phyloP scores from a whole-genome alignment of 345 rosid genomes.

The Raphanus sativus region DNA sequence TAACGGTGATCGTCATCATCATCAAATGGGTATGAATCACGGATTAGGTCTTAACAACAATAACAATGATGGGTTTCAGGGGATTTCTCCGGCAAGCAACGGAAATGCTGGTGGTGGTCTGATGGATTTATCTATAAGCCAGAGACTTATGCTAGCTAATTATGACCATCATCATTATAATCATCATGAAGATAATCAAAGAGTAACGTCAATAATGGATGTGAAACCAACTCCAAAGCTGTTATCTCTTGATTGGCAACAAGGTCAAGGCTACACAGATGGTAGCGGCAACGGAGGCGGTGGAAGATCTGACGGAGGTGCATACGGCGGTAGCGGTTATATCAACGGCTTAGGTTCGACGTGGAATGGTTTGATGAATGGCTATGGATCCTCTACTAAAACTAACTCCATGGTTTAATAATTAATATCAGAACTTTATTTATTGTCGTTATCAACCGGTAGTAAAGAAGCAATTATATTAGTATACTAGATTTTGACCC shows the following conservation, averaged over 20 bases:
- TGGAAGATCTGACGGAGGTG: constrained; percentile 41
- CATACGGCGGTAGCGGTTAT: constrained; percentile 25
- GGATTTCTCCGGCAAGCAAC: constrained; percentile 25
- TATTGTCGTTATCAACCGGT: constrained; percentile 9
- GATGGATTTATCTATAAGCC: constrained; percentile 53
- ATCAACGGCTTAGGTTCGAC: constrained; percentile 38
- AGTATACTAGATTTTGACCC: no score
- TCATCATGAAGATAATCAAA: constrained; percentile 46
- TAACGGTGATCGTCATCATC: constrained; percentile 33
- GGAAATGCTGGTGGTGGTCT: constrained; percentile 44
- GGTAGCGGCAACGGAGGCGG: constrained; percentile 10
- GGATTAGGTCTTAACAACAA: constrained; percentile 33
- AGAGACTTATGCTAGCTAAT: constrained; percentile 55
- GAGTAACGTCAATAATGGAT: constrained; percentile 42
- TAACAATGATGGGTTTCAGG: constrained; percentile 28
- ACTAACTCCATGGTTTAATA: constrained; percentile 38
- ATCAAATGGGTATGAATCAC: constrained; percentile 28
- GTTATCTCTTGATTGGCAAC: constrained; percentile 84
- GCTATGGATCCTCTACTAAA: constrained; percentile 37
- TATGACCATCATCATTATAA: constrained; percentile 48
- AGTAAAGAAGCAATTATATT: constrained; percentile 11
- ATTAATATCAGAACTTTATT: neutral
- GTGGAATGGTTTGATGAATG: constrained; percentile 40
- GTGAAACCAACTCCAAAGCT: constrained; percentile 73
- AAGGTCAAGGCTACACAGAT: constrained; percentile 63